phyloP scores from a whole-genome alignment of 1,284 basidiomycete genomes.

The Heterobasidion irregulare region DNA sequence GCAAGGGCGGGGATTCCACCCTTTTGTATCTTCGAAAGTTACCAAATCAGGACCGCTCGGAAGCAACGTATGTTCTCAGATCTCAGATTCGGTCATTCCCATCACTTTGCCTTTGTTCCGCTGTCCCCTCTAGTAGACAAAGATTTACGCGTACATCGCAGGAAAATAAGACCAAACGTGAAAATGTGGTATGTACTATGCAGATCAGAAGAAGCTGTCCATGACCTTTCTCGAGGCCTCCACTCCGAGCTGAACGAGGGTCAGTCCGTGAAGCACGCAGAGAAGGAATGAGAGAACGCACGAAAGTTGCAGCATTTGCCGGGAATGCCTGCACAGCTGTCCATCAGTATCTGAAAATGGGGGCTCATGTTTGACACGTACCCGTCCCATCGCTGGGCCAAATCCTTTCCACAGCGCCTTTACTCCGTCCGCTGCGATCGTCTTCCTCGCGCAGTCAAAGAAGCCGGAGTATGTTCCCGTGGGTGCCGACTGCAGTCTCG shows the following conservation, averaged over 20 bases:
- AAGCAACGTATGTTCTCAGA: too few relatives aligned
- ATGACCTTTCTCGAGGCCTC: slow-evolving; percentile 71
- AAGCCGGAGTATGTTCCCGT: slow-evolving; percentile 93
- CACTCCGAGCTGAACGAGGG: slow-evolving; percentile 58
- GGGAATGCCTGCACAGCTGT: slow-evolving; percentile 64
- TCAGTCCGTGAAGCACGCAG: not conserved
- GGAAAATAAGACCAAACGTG: not conserved
- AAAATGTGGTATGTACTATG: not conserved
- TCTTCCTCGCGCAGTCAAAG: slow-evolving; percentile 88
- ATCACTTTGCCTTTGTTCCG: too few relatives aligned
- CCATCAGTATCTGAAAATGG: slow-evolving; percentile 5
- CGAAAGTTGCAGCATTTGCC: slow-evolving; percentile 93
- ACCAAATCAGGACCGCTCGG: too few relatives aligned
- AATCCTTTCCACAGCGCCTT: slow-evolving; percentile 95
- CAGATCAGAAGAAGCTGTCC: slow-evolving; percentile 49
- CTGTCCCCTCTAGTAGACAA: too few relatives aligned
- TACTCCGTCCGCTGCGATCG: slow-evolving; percentile 87
- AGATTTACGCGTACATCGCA: too few relatives aligned
- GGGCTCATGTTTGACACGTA: slow-evolving; percentile 26
- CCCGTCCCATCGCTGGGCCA: slow-evolving; percentile 93
- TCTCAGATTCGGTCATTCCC: too few relatives aligned
- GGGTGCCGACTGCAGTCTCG: slow-evolving; percentile 93
- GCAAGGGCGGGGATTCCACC: too few relatives aligned
- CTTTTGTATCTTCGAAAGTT: too few relatives aligned
- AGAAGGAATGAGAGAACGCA: slow-evolving; percentile 33